Base-by-base conservation (phyloP, 352 stramenopile species). In the Phytophthora crassamura region DNA sequence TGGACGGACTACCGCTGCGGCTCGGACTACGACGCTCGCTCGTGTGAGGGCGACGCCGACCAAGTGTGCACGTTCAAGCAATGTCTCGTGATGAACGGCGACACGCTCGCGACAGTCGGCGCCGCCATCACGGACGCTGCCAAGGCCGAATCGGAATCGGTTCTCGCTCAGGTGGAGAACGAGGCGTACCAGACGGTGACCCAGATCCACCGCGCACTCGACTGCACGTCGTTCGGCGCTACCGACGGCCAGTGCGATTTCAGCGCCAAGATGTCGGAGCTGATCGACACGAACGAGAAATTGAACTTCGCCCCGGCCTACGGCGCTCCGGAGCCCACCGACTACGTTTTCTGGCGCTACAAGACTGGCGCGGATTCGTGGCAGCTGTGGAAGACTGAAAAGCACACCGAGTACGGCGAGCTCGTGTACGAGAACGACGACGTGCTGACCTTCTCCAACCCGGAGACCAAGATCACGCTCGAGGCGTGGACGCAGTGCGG, bases 281-380 rank as follows among this genome's bases (percentile, higher is more conserved):
- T 91, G 0, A 56, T 90, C n/a, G 68, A 81, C 0, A 64, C 70
- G 6, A 72, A 46, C 0, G 55, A 69, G 32, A 64, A 53, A 7
- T 46, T 73, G 22, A 77, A 69, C n/a, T 47, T 74, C 1, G 53
- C 67, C 2, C 28, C 64, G 0, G 30, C 46, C 7, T 30, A 51
- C 1, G 36, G n/a, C 0, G 8, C 25, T 39, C 36, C 28, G 2
- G 46, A 75, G 33, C 42, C 69, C 15, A 70, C 64, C 16, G 48
- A 78, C 20, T 93, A 78, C 40, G 78, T 90, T 1, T 86, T 78
- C 55, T 93, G 85, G 85, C 82, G 83, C 34, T 91, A 81, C 67
- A 77, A 77, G 25, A 52, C 91, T 33, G 41, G 67, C 1, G 72
- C 68, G 30, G 64, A 65, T 18, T 68, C 73, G 28, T 87, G 79